Percentiles rank a stretch among this genome's conserved stretches.
Conservation (phyloP, 495 filamentous ascomycete species). For the Trichoderma orchidacearum region DNA sequence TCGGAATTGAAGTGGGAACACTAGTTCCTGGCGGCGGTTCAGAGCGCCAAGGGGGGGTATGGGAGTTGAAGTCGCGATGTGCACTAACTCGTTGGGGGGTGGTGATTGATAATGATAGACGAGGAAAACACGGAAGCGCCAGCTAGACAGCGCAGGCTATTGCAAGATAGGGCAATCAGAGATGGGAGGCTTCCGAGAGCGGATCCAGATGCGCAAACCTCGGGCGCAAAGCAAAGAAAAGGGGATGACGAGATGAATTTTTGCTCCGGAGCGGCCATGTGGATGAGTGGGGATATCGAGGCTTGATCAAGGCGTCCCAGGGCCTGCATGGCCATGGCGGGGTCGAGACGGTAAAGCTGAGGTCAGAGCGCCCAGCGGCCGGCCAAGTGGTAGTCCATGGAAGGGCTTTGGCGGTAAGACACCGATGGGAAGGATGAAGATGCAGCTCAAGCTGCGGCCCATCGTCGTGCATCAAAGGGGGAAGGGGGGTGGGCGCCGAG, state of each 20-base stretch:
- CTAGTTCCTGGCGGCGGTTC: conserved; percentile 5
- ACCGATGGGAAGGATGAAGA: too few relatives aligned
- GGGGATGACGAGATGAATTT: background rate
- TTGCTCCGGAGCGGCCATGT: background rate
- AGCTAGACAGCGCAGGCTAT: background rate
- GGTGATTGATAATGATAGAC: background rate
- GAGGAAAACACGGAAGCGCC: background rate
- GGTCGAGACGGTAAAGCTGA: background rate
- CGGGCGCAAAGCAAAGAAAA: background rate
- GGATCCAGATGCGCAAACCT: background rate
- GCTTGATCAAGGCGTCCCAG: background rate
- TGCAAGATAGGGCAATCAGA: background rate
- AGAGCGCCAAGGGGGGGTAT: background rate
- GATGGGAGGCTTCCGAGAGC: background rate
- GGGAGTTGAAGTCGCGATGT: background rate
- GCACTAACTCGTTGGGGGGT: background rate
- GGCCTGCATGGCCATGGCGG: background rate
- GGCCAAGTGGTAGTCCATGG: background rate
- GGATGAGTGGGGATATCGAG: background rate
- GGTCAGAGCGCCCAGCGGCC: background rate
- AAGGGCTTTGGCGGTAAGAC: too few relatives aligned
- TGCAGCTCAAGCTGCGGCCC: too few relatives aligned
- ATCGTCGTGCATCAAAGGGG: too few relatives aligned
- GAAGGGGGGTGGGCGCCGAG: too few relatives aligned
- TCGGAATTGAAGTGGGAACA: conserved; percentile 2